Percentiles rank a stretch among this genome's conserved stretches.
These are phyloP conservation scores for Botrytis byssoidea DNA, from an alignment of 2,329 filamentous ascomycete genomes.

Conservation along the genomic window DNA sequence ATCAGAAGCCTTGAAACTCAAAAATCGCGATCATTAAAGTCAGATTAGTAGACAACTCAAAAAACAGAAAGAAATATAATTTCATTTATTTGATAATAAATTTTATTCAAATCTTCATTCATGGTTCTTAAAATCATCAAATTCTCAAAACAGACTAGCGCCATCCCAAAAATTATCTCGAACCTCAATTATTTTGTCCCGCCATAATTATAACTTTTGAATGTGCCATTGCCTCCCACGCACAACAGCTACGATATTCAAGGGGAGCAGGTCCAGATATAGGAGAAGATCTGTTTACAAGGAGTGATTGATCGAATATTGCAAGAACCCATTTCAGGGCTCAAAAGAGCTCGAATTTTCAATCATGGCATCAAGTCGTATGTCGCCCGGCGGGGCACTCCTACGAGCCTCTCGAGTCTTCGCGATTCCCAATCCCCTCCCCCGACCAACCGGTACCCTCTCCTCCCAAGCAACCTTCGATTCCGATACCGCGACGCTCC, in stretches of 20 bases:
- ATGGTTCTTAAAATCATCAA: neutral
- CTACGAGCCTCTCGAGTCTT: slow-evolving; percentile 88
- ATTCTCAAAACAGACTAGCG: slow-evolving; percentile 12
- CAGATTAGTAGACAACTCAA: neutral
- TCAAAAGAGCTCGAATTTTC: slow-evolving; percentile 13
- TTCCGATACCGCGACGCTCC: slow-evolving; percentile 70
- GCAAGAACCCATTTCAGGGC: neutral
- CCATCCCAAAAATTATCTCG: slow-evolving; percentile 17
- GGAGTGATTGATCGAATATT: neutral
- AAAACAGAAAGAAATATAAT: neutral
- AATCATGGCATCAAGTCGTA: slow-evolving; percentile 38
- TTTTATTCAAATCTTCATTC: neutral
- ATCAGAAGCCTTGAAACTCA: neutral
- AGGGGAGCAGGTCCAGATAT: neutral
- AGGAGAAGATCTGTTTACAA: neutral
- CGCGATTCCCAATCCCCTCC: slow-evolving; percentile 75
- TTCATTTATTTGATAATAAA: neutral
- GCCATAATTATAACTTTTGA: slow-evolving; percentile 3
- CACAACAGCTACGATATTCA: neutral
- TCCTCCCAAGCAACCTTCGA: slow-evolving; percentile 48
- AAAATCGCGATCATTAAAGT: neutral
- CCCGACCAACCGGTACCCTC: slow-evolving; percentile 54
- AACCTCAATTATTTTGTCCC: slow-evolving; percentile 20
- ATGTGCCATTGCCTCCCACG: slow-evolving; percentile 12
- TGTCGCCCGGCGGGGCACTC: slow-evolving; percentile 65